These are phyloP conservation scores for Solanum sparsipilum DNA, from an alignment of 257 asterid species.

Conservation along the genomic window DNA sequence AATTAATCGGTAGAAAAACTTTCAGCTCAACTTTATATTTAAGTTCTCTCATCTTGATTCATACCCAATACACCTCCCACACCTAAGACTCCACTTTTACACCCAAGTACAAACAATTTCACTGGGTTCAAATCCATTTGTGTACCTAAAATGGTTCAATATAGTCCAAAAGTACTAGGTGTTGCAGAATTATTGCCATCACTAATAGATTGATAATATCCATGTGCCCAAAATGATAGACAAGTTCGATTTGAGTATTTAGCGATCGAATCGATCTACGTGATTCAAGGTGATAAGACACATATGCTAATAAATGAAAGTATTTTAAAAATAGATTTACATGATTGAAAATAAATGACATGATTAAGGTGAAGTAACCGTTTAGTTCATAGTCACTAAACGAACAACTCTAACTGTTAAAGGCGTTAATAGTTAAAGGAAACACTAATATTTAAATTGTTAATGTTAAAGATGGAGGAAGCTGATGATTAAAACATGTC, in stretches of 20 bases:
- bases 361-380: too few relatives aligned
- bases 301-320: background rate
- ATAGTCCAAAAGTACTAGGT: background rate
- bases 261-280: background rate
- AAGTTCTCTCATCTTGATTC: background rate
- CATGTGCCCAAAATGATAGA: background rate
- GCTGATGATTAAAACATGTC: too few relatives aligned
- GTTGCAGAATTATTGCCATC: background rate
- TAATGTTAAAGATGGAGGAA: too few relatives aligned
- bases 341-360: too few relatives aligned
- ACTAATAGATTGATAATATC: background rate
- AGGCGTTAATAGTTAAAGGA: background rate
- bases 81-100: background rate
- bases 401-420: background rate
- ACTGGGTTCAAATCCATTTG: background rate
- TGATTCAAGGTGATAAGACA: background rate
- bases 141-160: background rate
- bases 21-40: background rate
- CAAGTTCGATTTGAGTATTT: background rate
- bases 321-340: too few relatives aligned
- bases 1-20: background rate
- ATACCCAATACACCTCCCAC: background rate
- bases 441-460: too few relatives aligned
- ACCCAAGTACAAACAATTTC: background rate
- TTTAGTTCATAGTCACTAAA: background rate